These are phyloP conservation scores for Colletotrichum cuscutae DNA, from an alignment of 2,329 filamentous ascomycete genomes.

Conservation along the genomic window DNA sequence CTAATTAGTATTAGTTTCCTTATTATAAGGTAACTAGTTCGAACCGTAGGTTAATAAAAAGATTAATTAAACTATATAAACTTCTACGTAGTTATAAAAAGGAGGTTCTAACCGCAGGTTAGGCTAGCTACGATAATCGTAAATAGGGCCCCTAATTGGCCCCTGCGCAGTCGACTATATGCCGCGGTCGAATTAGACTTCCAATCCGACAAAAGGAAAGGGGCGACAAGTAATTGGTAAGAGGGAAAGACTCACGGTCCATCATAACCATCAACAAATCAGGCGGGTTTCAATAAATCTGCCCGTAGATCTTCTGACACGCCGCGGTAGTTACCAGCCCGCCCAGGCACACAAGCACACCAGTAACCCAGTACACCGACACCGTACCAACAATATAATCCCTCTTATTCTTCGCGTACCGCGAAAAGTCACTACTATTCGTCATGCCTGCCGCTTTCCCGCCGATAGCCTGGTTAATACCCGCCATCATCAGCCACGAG, in stretches of 20 bases:
- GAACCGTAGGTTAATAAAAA: too few relatives aligned
- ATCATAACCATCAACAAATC: constrained; percentile 46
- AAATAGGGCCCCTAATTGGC: too few relatives aligned
- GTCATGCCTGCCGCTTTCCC: constrained; percentile 50
- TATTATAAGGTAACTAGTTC: too few relatives aligned
- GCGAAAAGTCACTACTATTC: constrained; percentile 51
- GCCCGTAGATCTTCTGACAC: constrained; percentile 47
- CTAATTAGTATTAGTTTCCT: too few relatives aligned
- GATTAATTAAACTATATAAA: too few relatives aligned
- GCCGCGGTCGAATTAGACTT: too few relatives aligned
- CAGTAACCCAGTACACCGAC: constrained; percentile 47
- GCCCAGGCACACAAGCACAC: constrained; percentile 46
- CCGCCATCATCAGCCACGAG: constrained; percentile 50
- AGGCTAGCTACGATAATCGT: too few relatives aligned
- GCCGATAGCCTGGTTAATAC: constrained; percentile 48
- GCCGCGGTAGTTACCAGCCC: constrained; percentile 52
- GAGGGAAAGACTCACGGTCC: constrained; percentile 17
- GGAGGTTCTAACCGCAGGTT: too few relatives aligned
- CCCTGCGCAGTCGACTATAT: too few relatives aligned
- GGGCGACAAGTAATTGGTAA: too few relatives aligned
- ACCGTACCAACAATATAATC: constrained; percentile 49
- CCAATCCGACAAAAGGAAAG: too few relatives aligned
- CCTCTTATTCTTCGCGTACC: constrained; percentile 43
- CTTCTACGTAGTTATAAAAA: too few relatives aligned
- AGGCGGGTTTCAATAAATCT: constrained; percentile 50